Percentiles rank a stretch among this genome's conserved stretches.
Evolutionary conservation across 2,329 filamentous ascomycete species (phyloP).

Genomic region (Rhynchosporium secalis): DNA sequence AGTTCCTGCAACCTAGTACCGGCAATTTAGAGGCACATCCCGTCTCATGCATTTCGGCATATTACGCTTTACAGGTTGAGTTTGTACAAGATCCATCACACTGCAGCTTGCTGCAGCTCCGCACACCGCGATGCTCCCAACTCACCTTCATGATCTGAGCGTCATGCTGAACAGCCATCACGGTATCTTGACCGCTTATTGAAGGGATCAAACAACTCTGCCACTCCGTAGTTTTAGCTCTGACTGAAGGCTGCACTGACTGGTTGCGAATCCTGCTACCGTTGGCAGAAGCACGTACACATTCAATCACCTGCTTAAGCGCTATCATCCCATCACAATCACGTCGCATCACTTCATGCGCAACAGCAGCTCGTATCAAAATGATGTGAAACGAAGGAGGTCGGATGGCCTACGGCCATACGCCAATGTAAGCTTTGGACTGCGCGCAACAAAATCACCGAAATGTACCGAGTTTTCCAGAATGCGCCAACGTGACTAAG

Average conservation of each 20-base stretch:
- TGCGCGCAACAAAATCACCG: too few species aligned
- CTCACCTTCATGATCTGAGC: neutral
- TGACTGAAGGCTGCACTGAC: neutral
- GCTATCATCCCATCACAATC: slow-evolving; percentile 25
- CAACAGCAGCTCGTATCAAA: slow-evolving; percentile 13
- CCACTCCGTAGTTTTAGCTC: too few species aligned
- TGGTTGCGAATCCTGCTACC: slow-evolving; percentile 7
- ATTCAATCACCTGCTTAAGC: slow-evolving; percentile 33
- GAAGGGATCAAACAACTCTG: neutral
- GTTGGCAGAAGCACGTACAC: slow-evolving; percentile 25
- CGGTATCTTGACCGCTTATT: slow-evolving; percentile 13
- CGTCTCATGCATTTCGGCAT: neutral
- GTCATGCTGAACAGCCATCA: neutral
- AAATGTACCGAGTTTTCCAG: too few species aligned
- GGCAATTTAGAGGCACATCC: neutral
- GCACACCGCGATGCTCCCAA: slow-evolving; percentile 7
- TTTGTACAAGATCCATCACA: slow-evolving; percentile 1
- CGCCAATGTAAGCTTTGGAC: too few species aligned
- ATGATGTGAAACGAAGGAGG: neutral
- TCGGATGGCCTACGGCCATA: too few species aligned
- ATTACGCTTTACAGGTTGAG: neutral
- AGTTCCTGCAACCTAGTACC: slow-evolving; percentile 18
- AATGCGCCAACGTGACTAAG: too few species aligned
- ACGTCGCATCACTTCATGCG: slow-evolving; percentile 22
- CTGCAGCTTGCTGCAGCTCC: slow-evolving; percentile 15